Base-by-base conservation (phyloP, 2,329 filamentous ascomycete species). In the Herpotrichia juniperi region DNA sequence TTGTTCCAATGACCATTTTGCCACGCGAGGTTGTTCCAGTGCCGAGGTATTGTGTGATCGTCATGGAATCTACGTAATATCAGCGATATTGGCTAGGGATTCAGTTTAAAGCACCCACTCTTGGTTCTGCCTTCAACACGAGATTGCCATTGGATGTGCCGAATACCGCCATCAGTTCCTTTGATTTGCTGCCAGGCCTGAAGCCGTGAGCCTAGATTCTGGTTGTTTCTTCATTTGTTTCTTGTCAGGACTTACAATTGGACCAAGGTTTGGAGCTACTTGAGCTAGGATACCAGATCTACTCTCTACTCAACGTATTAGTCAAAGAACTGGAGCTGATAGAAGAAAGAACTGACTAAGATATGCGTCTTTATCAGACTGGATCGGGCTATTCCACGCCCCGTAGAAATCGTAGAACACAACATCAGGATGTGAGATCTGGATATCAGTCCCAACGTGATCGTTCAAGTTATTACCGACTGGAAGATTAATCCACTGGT, bases 121-220 rank as follows among this genome's bases (percentile, higher is more conserved):
- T 54, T 59, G 2, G 50, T 60, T 8, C 53, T 42, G 24, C 79
- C 81, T 59, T 87, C 84, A 12, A 87, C 82, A 46, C 85, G 79
- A 16, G 83, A 79, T 8, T 85, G 87, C 77, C 83, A 88, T 67
- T 88, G 85, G 7, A 87, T 76, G 64, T 87, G 83, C 39, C 86
- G 79, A 3, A 79, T 77, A 46, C 85, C 79, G 16, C 84, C 84
- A 58, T 89, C 86, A 2, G 69, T 66, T 9, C 74, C 74, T 16
- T 66, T 60, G 60, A 86, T 79, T 54, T 83, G 78, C 50, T 85
- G 82, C 77, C 79, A 86, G 73, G 80, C 80, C 54, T 61, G 21
- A 31, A n/a, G 1, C 25, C 11, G 44, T 57, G 6, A 53, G 46
- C 30, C 12, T 22, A 22, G 32, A 35, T 45, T 21, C 21, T 9